Evolutionary conservation across 257 asterid genomes (phyloP), one percentile per base, ranked within the genome.

Genomic region (Capsicum rhomboideum): DNA sequence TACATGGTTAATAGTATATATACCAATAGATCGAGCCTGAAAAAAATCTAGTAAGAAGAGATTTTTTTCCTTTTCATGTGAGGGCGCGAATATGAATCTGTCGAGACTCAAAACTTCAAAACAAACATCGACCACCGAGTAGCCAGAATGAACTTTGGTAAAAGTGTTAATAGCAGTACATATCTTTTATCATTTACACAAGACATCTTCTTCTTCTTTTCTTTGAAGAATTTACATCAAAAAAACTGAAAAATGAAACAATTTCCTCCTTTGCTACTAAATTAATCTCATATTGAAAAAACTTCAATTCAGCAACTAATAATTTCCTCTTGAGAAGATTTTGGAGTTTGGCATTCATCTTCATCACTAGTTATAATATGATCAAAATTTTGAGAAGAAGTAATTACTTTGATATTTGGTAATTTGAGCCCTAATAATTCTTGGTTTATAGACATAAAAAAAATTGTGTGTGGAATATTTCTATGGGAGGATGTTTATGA

Each of bases 371-470:
- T n/a, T n/a, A n/a, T n/a, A n/a, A n/a, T 4, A 31, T 31, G 37
- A 31, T 31, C 37, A n/a, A n/a, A n/a, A 5, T 18, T 58, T 21
- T 18, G 7, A 49, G 54, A 46, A 28, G 77, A 26, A 74, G 54
- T 53, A 21, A 46, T 72, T 29, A 68, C 82, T n/a, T 85, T 77
- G 74, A 86, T 34, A 12, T 12, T 17, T 20, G 90, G 85, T 23
- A 77, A 26, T 26, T 56, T 31, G 50, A 10, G 14, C 10, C 64
- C 63, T 42, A 67, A 28, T 3, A 82, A 44, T 10, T 80, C 88
- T 44, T 85, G 91, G 89, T 92, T 93, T 75, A 91, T 50, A 1
- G 95, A 85, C 94, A 90, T 13, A n/a, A n/a, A n/a, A n/a, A n/a
- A n/a, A n/a, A n/a, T n/a, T 37, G 17, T 28, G 37, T 10, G 31